Conservation (phyloP, 2,329 filamentous ascomycete genomes). For the Dactylonectria macrodidyma region DNA sequence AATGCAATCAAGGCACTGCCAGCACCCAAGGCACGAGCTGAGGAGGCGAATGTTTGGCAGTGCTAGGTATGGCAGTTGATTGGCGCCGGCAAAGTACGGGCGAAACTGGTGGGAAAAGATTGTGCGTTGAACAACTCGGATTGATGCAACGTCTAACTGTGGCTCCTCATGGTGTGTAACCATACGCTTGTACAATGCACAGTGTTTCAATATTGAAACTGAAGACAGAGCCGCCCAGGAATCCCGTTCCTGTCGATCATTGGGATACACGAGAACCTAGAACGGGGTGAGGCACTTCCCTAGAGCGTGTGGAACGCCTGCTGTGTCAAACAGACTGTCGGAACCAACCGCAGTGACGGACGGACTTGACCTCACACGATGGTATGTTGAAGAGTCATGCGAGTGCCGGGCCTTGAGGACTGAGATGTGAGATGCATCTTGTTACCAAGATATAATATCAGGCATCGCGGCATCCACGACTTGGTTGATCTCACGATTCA, state of each 20-base stretch:
- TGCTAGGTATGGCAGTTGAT: no score
- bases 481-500: background rate
- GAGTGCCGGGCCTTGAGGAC: background rate
- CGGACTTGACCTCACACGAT: background rate
- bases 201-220: background rate
- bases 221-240: background rate
- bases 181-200: background rate
- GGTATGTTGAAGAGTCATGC: constrained; percentile 1
- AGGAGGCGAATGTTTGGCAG: background rate
- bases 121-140: background rate
- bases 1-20: background rate
- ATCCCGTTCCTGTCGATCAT: background rate
- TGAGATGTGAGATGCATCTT: background rate
- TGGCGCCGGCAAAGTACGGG: background rate
- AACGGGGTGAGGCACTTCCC: constrained; percentile 1
- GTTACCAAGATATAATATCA: background rate
- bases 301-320: constrained; percentile 11
- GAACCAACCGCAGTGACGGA: background rate
- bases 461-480: background rate
- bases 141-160: background rate
- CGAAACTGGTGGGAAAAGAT: background rate
- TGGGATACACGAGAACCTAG: background rate
- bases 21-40: background rate
- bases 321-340: constrained; percentile 3
- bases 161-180: background rate